These are phyloP conservation scores for Colletotrichum acutatum DNA, from an alignment of 2,329 filamentous ascomycete species.

Conservation along the genomic window DNA sequence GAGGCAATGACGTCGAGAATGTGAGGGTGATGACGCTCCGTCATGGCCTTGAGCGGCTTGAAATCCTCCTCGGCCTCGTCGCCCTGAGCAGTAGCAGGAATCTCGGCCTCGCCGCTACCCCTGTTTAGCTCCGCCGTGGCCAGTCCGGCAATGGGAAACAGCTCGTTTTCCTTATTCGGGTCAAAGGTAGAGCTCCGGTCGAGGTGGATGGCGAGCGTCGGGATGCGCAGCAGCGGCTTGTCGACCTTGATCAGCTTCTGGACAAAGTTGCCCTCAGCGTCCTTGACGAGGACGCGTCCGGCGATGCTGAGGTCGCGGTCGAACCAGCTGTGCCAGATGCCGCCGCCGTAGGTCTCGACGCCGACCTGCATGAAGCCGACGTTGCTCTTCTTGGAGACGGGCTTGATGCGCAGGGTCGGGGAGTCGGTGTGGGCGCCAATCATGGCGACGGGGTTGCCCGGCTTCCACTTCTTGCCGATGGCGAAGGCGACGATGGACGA, in stretches of 20 bases:
- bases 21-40: slow-evolving; percentile 88
- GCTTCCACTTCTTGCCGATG: slow-evolving; percentile 89
- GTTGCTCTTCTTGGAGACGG: slow-evolving; percentile 87
- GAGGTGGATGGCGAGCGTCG: slow-evolving; percentile 93
- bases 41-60: slow-evolving; percentile 79
- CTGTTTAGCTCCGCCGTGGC: slow-evolving; percentile 90
- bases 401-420: slow-evolving; percentile 91
- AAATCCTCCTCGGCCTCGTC: slow-evolving; percentile 66
- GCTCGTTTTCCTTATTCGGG: slow-evolving; percentile 96
- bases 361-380: slow-evolving; percentile 94
- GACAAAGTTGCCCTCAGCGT: slow-evolving; percentile 77
- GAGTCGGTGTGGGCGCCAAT: slow-evolving; percentile 97
- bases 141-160: slow-evolving; percentile 93
- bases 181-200: slow-evolving; percentile 87
- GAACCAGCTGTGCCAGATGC: slow-evolving; percentile 99
- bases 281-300: slow-evolving; percentile 85
- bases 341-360: slow-evolving; percentile 96
- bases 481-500: slow-evolving; percentile 94
- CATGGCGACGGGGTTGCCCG: slow-evolving; percentile 91
- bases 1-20: slow-evolving; percentile 86
- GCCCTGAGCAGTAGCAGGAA: slow-evolving; percentile 46
- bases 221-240: slow-evolving; percentile 89
- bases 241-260: slow-evolving; percentile 92
- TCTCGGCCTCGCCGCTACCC: slow-evolving; percentile 53
- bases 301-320: slow-evolving; percentile 93